phyloP scores from a whole-genome alignment of 306 rosid genomes.

The Urtica urens region DNA sequence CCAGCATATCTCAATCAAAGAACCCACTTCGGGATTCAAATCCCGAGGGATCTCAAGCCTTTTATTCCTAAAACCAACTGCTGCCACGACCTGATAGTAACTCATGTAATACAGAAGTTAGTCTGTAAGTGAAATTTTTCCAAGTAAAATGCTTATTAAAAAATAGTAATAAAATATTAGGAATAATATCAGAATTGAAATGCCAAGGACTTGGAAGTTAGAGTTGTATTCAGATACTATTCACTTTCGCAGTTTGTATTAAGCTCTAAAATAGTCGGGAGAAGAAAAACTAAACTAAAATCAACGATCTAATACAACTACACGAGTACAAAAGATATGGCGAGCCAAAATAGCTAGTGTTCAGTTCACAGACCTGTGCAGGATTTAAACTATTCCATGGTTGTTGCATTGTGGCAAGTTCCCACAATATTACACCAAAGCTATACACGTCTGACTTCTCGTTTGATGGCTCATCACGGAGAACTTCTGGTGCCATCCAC shows the following conservation, averaged over 20 bases:
- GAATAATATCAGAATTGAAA: background rate
- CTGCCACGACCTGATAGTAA: constrained; percentile 86
- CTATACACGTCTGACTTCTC: constrained; percentile 96
- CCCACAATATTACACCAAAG: constrained; percentile 96
- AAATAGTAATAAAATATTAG: constrained; percentile 2
- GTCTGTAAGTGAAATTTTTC: too few species aligned
- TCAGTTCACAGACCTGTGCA: constrained; percentile 60
- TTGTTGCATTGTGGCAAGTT: constrained; percentile 76
- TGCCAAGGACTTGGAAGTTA: too few species aligned
- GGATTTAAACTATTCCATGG: constrained; percentile 95
- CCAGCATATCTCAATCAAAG: constrained; percentile 89
- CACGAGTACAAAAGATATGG: too few species aligned
- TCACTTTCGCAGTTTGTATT: too few species aligned
- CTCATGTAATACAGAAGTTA: too few species aligned
- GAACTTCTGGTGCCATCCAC: constrained; percentile 99
- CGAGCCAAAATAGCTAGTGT: too few species aligned
- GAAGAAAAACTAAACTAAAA: too few species aligned
- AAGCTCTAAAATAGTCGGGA: too few species aligned
- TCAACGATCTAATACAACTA: too few species aligned
- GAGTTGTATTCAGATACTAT: too few species aligned
- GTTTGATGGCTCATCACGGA: constrained; percentile 93
- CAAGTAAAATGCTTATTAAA: too few species aligned
- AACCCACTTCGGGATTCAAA: constrained; percentile 68
- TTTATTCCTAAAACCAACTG: constrained; percentile 81
- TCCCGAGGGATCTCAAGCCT: constrained; percentile 86